Evolutionary conservation across 371 early-diverging fungal species (phyloP).

Genomic region (Rhizopus microsporus): DNA sequence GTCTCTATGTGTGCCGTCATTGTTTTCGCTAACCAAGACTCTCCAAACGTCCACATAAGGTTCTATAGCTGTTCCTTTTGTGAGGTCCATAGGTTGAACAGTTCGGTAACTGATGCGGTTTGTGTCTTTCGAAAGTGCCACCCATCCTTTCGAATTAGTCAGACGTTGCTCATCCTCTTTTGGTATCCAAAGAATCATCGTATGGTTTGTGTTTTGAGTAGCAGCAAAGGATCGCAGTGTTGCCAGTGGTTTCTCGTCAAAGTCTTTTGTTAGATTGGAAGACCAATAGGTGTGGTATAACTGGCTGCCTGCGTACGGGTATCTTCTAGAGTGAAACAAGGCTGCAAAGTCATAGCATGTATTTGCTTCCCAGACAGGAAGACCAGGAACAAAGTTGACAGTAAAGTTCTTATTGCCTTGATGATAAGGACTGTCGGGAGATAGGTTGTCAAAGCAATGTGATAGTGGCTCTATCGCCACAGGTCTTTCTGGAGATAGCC

Average conservation of each 20-base stretch:
- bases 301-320: conserved; percentile 17
- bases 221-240: conserved; percentile 46
- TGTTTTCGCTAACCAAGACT: conserved; percentile 13
- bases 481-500: conserved; percentile 37
- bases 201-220: conserved; percentile 37
- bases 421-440: conserved; percentile 26
- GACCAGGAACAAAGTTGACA: conserved; percentile 40
- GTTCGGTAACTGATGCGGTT: conserved; percentile 24
- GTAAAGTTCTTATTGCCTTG: conserved; percentile 25
- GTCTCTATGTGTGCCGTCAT: conserved; percentile 25
- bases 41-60: conserved; percentile 20
- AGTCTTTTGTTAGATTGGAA: conserved; percentile 13
- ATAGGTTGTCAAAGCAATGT: conserved; percentile 28
- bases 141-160: conserved; percentile 27
- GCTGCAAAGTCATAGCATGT: conserved; percentile 54
- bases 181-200: conserved; percentile 49
- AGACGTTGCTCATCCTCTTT: conserved; percentile 24
- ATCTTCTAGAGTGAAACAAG: conserved; percentile 23
- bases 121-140: conserved; percentile 3
- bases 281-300: conserved; percentile 49
- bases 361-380: conserved; percentile 43
- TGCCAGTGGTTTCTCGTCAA: conserved; percentile 39
- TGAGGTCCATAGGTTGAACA: conserved; percentile 3
- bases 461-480: conserved; percentile 33
- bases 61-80: conserved; percentile 25